Conservation (phyloP, 129 eudicot genomes). For the Arctium minus region DNA sequence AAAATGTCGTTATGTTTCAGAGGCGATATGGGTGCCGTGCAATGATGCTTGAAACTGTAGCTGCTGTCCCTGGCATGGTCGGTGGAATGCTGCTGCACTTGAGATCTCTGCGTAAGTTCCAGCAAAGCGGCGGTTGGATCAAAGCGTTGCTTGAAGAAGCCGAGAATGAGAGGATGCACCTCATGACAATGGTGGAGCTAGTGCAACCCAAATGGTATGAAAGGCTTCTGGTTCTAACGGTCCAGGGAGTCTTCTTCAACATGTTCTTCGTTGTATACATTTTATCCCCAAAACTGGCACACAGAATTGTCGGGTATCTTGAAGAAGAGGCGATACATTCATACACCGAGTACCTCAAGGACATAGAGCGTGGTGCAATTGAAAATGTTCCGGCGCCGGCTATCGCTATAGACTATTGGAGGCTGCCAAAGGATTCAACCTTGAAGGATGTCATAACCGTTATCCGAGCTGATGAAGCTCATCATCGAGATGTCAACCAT, state of each 20-base stretch:
- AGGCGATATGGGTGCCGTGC: constrained; percentile 97
- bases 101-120: constrained; percentile 81
- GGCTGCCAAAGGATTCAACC: constrained; percentile 82
- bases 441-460: constrained; percentile 86
- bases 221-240: constrained; percentile 76
- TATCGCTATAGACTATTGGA: constrained; percentile 93
- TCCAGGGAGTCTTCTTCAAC: constrained; percentile 92
- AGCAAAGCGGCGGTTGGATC: constrained; percentile 98
- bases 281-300: constrained; percentile 84
- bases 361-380: constrained; percentile 76
- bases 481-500: constrained; percentile 97
- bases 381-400: constrained; percentile 93
- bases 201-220: constrained; percentile 97
- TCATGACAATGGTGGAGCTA: constrained; percentile 99
- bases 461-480: constrained; percentile 99
- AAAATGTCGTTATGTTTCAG: constrained; percentile 38
- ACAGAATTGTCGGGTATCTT: constrained; percentile 89
- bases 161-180: constrained; percentile 95
- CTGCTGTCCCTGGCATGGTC: constrained; percentile 98
- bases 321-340: constrained; percentile 98
- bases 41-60: constrained; percentile 99
- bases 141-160: constrained; percentile 98
- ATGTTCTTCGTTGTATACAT: constrained; percentile 71
- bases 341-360: constrained; percentile 84
- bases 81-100: constrained; percentile 95